Base-by-base conservation (phyloP, 495 filamentous ascomycete species). In the Tuber calosporum region DNA sequence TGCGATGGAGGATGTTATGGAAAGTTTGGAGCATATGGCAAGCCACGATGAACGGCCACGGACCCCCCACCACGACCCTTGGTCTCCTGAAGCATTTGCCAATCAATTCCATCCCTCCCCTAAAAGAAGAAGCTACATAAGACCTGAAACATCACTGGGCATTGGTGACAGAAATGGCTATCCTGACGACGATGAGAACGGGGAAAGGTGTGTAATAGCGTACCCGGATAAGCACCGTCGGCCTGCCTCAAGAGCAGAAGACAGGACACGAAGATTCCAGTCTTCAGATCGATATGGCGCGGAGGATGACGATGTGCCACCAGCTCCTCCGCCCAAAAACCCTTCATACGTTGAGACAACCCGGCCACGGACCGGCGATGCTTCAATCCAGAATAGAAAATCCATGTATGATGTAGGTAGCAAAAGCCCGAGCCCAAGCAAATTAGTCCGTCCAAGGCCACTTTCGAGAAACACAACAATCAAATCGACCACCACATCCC, bases 1-100 rank as follows among this genome's bases (percentile, higher is more conserved):
- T 82, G 95, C 95, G 0, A 98, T 98, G 94, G 94, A 97, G 80
- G 95, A 96, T 84, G 93, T 99, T 19, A 98, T 98, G 89, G 93
- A 93, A 73, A 97, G 95, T 42, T 83, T 99, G 69, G 88, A 98
- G 81, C 93, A 93, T 76, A 93, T 99, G 89, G 90, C 89, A 66
- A 40, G 71, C 38, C 71, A 73, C 26, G 26, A 85, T 91, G 77
- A 84, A 87, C 75, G 84, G 84, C 30, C 87, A 88, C 22, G 87
- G 89, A 73, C 81, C 82, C 40, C 86, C 87, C 53, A 53, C 45
- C 40, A 84, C 89, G 90, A 93, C 82, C 91, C 93, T 19, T 99
- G 95, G 95, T 95, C 93, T 2, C 93, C 92, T 1, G 93, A 97
- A 79, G 91, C 90, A 9, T 97, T 94, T 80, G 90, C 96, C 72